Percentiles rank a stretch among this genome's conserved stretches.
phyloP scores from a whole-genome alignment of 2,329 filamentous ascomycete species.

The Knufia petricola region DNA sequence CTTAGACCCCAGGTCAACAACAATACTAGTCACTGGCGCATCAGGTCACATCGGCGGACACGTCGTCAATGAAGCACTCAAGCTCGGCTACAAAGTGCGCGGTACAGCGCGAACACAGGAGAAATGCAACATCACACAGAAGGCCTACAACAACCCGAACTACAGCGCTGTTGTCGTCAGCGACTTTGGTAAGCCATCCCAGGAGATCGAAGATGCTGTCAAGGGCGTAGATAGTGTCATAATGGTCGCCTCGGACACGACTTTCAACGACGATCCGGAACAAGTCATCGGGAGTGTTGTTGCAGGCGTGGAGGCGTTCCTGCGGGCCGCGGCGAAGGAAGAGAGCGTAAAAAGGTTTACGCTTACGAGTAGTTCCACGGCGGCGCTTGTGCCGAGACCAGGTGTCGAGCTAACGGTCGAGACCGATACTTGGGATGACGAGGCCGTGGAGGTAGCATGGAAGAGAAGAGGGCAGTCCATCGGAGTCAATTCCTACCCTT shows the following conservation, averaged over 20 bases:
- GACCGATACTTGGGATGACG: conserved; percentile 30
- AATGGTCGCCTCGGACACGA: conserved; percentile 25
- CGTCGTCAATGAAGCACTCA: conserved; percentile 27
- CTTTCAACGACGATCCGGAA: conserved; percentile 29
- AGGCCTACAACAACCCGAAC: conserved; percentile 24
- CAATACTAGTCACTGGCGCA: conserved; percentile 38
- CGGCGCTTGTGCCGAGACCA: background rate
- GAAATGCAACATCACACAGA: conserved; percentile 24
- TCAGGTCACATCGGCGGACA: conserved; percentile 40
- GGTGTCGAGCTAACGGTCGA: conserved; percentile 33
- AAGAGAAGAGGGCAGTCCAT: conserved; percentile 27
- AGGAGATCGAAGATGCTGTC: conserved; percentile 24
- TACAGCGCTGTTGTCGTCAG: conserved; percentile 30
- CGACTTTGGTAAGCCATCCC: conserved; percentile 26
- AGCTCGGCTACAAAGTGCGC: conserved; percentile 38
- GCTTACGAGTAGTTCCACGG: conserved; percentile 1
- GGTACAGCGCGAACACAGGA: conserved; percentile 33
- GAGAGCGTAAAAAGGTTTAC: conserved; percentile 25
- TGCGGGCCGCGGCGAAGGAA: conserved; percentile 9
- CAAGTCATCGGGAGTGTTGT: conserved; percentile 28
- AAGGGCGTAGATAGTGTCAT: conserved; percentile 30
- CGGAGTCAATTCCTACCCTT: conserved; percentile 14
- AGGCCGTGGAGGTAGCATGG: conserved; percentile 27
- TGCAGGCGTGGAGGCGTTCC: background rate
- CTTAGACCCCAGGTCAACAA: background rate